phyloP scores from a whole-genome alignment of 148 eudicot species.

The Spergularia bocconei region DNA sequence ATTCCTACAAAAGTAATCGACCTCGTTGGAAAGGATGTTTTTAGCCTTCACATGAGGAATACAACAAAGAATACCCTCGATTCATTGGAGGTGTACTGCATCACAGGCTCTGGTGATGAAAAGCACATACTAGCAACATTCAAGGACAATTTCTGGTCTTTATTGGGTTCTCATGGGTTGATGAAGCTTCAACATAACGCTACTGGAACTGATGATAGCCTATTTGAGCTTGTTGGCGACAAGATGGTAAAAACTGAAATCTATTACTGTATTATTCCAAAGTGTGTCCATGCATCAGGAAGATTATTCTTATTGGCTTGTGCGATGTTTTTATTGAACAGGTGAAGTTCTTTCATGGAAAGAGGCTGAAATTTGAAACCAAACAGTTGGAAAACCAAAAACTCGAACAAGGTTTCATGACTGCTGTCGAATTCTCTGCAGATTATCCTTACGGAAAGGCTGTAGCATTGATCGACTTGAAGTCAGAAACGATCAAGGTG shows the following conservation, averaged over 20 bases:
- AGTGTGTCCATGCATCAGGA: too few relatives aligned
- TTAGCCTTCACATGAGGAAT: slow-evolving; percentile 72
- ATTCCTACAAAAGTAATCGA: slow-evolving; percentile 47
- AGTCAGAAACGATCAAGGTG: slow-evolving; percentile 58
- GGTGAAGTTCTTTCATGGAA: slow-evolving; percentile 70
- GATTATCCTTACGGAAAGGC: slow-evolving; percentile 76
- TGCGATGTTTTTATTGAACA: slow-evolving; percentile 17
- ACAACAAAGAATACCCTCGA: slow-evolving; percentile 27
- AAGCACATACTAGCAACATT: slow-evolving; percentile 52
- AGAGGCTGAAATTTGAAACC: slow-evolving; percentile 65
- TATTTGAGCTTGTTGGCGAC: slow-evolving; percentile 68
- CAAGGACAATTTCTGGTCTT: slow-evolving; percentile 51
- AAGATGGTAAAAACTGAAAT: slow-evolving; percentile 43
- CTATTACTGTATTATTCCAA: too few relatives aligned
- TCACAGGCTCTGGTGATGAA: slow-evolving; percentile 61
- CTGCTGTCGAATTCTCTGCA: slow-evolving; percentile 66
- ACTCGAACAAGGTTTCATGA: slow-evolving; percentile 50
- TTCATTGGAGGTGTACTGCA: slow-evolving; percentile 45
- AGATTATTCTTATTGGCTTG: too few relatives aligned
- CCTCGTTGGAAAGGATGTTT: slow-evolving; percentile 48
- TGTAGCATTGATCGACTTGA: slow-evolving; percentile 62
- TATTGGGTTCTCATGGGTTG: slow-evolving; percentile 53
- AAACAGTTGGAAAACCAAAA: slow-evolving; percentile 42
- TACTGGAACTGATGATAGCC: slow-evolving; percentile 42
- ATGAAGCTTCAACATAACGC: slow-evolving; percentile 37